Conservation (phyloP, 768 basidiomycete species). For the Gymnopilus dilepis region DNA sequence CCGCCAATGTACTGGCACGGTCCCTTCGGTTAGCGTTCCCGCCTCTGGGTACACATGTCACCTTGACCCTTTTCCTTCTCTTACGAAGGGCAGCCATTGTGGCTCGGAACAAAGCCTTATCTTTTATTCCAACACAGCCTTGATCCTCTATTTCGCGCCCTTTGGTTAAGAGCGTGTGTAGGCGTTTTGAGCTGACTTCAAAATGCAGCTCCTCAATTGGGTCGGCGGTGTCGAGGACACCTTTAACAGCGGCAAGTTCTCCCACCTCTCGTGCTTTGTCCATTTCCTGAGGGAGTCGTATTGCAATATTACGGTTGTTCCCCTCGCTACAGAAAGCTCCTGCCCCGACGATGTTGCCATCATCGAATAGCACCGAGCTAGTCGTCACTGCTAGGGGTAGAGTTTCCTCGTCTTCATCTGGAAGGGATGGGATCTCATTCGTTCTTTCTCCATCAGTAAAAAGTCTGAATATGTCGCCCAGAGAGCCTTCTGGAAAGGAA, state of each 20-base stretch:
- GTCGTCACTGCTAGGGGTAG: too few species aligned
- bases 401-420: too few species aligned
- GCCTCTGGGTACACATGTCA: not conserved
- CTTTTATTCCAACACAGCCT: not conserved
- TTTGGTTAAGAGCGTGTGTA: not conserved
- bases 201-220: not conserved
- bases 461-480: too few species aligned
- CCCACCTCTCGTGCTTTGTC: not conserved
- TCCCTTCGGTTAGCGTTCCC: not conserved
- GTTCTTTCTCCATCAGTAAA: too few species aligned
- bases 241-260: not conserved
- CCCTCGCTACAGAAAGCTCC: not conserved
- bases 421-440: too few species aligned
- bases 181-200: not conserved
- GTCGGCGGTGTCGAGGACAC: not conserved
- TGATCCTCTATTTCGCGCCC: not conserved
- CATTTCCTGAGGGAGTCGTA: not conserved
- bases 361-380: not conserved
- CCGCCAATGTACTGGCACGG: not conserved
- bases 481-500: too few species aligned
- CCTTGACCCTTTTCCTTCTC: not conserved
- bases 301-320: not conserved
- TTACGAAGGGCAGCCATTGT: not conserved
- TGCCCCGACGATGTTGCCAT: not conserved
- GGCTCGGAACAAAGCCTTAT: not conserved